These are phyloP conservation scores for Penicillium sp. DNA, from an alignment of 2,329 filamentous ascomycete species.

Conservation along the genomic window DNA sequence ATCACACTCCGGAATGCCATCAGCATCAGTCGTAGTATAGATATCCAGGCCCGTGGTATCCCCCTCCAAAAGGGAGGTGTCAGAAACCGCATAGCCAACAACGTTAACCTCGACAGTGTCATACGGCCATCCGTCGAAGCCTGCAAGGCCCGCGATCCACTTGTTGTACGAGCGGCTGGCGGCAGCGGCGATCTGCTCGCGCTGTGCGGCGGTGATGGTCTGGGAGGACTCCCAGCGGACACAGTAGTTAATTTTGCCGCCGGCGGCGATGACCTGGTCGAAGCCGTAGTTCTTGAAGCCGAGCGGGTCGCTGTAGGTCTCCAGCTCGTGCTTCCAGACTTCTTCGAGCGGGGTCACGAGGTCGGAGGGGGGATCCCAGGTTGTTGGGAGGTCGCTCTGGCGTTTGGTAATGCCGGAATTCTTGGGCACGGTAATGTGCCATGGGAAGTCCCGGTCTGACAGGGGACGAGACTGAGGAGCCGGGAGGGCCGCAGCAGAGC, in stretches of 20 bases:
- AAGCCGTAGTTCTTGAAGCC: slow-evolving; percentile 25
- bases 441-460: slow-evolving; percentile 13
- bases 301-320: slow-evolving; percentile 21
- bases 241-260: slow-evolving; percentile 25
- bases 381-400: not conserved
- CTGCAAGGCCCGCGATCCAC: slow-evolving; percentile 21
- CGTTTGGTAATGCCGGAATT: slow-evolving; percentile 9
- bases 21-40: slow-evolving; percentile 23
- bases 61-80: slow-evolving; percentile 17
- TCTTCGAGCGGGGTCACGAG: slow-evolving; percentile 22
- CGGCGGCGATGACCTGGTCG: slow-evolving; percentile 22
- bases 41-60: slow-evolving; percentile 21
- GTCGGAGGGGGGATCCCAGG: slow-evolving; percentile 22
- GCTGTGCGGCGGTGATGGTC: slow-evolving; percentile 16
- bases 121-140: slow-evolving; percentile 24
- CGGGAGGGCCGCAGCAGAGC: slow-evolving; percentile 19
- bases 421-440: slow-evolving; percentile 6
- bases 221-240: slow-evolving; percentile 24
- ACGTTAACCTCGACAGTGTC: slow-evolving; percentile 21
- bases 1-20: slow-evolving; percentile 21
- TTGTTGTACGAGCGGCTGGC: slow-evolving; percentile 21
- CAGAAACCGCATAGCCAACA: slow-evolving; percentile 22
- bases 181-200: slow-evolving; percentile 17
- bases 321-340: slow-evolving; percentile 24
- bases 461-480: not conserved